Evolutionary conservation across 441 rosid species (phyloP), one percentile per base, ranked within the genome.

Genomic region (Euphorbia schlechtendalii): DNA sequence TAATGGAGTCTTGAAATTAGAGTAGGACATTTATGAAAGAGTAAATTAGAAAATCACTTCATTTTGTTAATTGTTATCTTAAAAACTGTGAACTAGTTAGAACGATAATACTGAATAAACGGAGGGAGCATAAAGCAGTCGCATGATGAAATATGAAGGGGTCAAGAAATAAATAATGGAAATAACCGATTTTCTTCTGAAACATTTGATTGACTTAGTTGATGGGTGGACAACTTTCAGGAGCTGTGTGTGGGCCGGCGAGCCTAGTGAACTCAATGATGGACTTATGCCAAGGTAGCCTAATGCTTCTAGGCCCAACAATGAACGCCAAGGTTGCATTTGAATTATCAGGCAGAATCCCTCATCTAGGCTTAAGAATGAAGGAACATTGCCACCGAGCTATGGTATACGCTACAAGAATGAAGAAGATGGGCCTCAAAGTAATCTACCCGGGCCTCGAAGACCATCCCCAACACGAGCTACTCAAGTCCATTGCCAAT

Each of bases 311-410:
- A 0, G 99, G 99, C 25, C 97, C 97, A 43, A 93, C 97, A 27
- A 90, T 90, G 99, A 93, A 93, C 55, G 83, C 99, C 11, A 93
- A 93, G 69, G 96, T 90, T 12, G 99, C 99, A 3, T 90, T 86
- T 49, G 96, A 90, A 59, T 74, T 93, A 4, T 87, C 97, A 0
- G 93, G 86, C 61, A 77, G 97, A 24, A 75, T 90, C 53, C 99
- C 99, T 59, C 97, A 93, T 68, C 67, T 90, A 65, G 78, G 83
- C 67, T 81, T 93, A 5, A 80, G 99, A 66, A 86, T 93, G 89
- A 93, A 77, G 66, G 99, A 88, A 76, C 99, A 93, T n/a, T 76
- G 93, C 83, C 68, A 61, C 28, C 64, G 99, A 56, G 96, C 96
- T 48, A 28, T 81, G 78, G 76, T 71, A n/a, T 88, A 76, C 25